These are phyloP conservation scores for Boletus reticuloceps DNA, from an alignment of 768 basidiomycete genomes.

Conservation along the genomic window DNA sequence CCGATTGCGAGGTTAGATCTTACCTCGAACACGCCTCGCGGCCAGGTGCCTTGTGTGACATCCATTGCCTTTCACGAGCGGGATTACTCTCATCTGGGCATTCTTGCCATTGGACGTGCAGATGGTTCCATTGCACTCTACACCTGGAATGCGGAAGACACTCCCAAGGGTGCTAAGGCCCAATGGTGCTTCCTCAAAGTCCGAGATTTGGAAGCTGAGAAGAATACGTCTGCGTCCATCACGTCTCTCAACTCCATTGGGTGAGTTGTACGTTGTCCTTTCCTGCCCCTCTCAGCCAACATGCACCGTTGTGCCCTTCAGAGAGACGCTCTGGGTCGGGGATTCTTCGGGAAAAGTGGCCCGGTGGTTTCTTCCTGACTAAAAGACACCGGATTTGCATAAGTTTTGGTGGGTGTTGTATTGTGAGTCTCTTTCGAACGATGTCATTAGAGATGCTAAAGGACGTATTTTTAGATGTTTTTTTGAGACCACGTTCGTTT, in stretches of 20 bases:
- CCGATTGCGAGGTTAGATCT: constrained; percentile 72
- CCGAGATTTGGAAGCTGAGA: constrained; percentile 60
- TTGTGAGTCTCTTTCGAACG: too few relatives aligned
- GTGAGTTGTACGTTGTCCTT: constrained; percentile 38
- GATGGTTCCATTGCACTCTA: constrained; percentile 78
- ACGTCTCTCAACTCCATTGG: constrained; percentile 82
- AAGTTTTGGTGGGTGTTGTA: background rate
- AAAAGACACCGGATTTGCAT: background rate
- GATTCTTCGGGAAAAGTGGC: constrained; percentile 22
- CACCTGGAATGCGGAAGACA: constrained; percentile 81
- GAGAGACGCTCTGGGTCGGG: constrained; percentile 27
- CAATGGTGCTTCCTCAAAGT: constrained; percentile 74
- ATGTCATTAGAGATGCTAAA: too few relatives aligned
- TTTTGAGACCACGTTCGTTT: too few relatives aligned
- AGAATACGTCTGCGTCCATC: constrained; percentile 42
- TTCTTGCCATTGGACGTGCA: constrained; percentile 77
- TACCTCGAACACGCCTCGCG: constrained; percentile 39
- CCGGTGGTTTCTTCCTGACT: constrained; percentile 25
- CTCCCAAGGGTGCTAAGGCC: constrained; percentile 62
- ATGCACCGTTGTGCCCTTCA: background rate
- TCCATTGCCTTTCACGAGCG: constrained; percentile 86
- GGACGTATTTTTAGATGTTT: too few relatives aligned
- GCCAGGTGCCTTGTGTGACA: constrained; percentile 54
- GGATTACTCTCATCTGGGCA: constrained; percentile 74
- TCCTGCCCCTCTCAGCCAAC: background rate